Base-by-base conservation (phyloP, 768 basidiomycete species). In the Sarcodon sp. region DNA sequence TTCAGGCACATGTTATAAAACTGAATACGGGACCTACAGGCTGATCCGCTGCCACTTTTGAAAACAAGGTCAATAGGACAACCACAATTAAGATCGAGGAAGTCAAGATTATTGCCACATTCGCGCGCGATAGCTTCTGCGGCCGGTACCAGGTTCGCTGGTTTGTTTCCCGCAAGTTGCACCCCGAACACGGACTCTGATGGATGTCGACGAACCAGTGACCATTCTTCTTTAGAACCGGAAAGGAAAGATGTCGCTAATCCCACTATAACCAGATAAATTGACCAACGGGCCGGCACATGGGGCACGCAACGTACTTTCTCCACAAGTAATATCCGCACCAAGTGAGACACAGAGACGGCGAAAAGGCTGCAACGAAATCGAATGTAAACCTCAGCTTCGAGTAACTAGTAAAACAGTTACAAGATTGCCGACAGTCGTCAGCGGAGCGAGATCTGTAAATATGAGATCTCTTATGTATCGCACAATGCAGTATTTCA, bases 21-120 rank as follows among this genome's bases (percentile, higher is more conserved):
- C 34, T n/a, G 8, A 9, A 16, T 39, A 39, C 32, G 41, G 43
- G 7, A 80, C 85, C 45, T 56, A 92, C 91, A 63, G 27, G 92
- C 92, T 49, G 85, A 87, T 0, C 92, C 92, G 48, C 89, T 91
- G 3, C 92, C 92, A 11, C 77, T 75, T 57, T 85, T 86, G 67
- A 93, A 96, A 1, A 99, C 88, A 38, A 97, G 69, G 63, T 99
- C 96, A 55, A 98, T 98, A 3, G 96, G 96, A 63, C 96, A 98
- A 6, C 93, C 93, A 63, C 89, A 88, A 58, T 99, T 99, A 53
- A 98, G 66, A 58, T 99, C 93, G 1, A 93, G 87, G 56, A 96
- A 97, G 58, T 97, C 90, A 16, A 96, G 64, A 15, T 72, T 71
- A 10, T 72, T 68, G 1, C 69, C 69, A 54, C 79, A 76, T 59